phyloP scores from a whole-genome alignment of 495 filamentous ascomycete genomes.

The Xylaria venustula region DNA sequence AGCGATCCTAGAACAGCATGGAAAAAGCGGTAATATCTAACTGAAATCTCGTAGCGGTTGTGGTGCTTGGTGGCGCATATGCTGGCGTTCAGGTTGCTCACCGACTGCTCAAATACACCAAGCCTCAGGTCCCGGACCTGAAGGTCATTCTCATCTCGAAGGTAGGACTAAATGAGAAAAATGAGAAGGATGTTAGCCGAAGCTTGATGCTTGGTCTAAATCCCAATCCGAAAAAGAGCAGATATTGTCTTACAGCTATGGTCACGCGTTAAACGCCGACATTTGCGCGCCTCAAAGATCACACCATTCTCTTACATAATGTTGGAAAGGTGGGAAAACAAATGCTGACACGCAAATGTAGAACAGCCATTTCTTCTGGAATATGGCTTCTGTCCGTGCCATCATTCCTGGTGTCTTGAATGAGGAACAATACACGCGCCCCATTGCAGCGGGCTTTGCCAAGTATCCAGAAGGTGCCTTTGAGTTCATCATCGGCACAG shows the following conservation, averaged over 20 bases:
- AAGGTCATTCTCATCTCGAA: slow-evolving; percentile 48
- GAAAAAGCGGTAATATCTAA: slow-evolving; percentile 16
- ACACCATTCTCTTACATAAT: too few species aligned
- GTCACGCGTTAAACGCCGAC: not conserved
- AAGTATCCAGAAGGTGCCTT: slow-evolving; percentile 37
- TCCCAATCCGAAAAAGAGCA: not conserved
- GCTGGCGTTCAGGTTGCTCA: slow-evolving; percentile 53
- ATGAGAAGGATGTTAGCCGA: not conserved
- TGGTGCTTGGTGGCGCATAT: slow-evolving; percentile 56
- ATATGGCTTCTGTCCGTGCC: slow-evolving; percentile 54
- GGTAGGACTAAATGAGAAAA: slow-evolving; percentile 24
- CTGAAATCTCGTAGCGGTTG: slow-evolving; percentile 43
- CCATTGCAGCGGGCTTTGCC: slow-evolving; percentile 39
- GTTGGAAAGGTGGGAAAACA: not conserved
- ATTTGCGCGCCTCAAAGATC: not conserved
- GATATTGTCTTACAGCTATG: not conserved
- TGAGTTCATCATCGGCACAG: slow-evolving; percentile 44
- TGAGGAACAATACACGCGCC: slow-evolving; percentile 45
- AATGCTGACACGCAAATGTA: slow-evolving; percentile 27
- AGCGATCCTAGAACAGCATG: not conserved
- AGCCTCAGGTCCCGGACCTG: slow-evolving; percentile 32
- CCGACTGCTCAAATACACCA: slow-evolving; percentile 47
- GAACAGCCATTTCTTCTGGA: slow-evolving; percentile 59
- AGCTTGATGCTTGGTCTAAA: not conserved
- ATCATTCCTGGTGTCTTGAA: slow-evolving; percentile 49